Evolutionary conservation across 169 alveolate species (phyloP).

Genomic region (Ichthyophthirius multifiliis): DNA sequence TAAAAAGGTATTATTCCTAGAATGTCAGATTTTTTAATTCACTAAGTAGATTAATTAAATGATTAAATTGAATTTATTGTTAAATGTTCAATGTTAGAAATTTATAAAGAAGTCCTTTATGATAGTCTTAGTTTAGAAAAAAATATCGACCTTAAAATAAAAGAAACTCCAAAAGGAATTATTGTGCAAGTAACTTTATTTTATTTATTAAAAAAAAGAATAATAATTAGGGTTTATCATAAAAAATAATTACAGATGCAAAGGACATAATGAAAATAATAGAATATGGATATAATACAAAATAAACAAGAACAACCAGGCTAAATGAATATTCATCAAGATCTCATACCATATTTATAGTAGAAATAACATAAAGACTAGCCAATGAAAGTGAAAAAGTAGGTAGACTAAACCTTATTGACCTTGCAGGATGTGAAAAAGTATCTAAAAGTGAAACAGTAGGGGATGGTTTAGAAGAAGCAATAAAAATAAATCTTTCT

Average conservation of each 20-base stretch:
- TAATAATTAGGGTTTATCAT: constrained; percentile 18
- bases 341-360: constrained; percentile 74
- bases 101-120: constrained; percentile 76
- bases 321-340: constrained; percentile 79
- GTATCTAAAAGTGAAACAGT: constrained; percentile 57
- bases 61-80: constrained; percentile 66
- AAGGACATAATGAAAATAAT: constrained; percentile 73
- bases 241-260: constrained; percentile 54
- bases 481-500: constrained; percentile 72
- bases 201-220: too few species aligned
- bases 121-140: constrained; percentile 74
- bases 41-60: constrained; percentile 57
- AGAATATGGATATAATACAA: constrained; percentile 63
- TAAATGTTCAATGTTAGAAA: constrained; percentile 78
- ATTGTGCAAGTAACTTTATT: constrained; percentile 36
- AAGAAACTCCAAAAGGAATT: constrained; percentile 24
- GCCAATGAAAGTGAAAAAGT: constrained; percentile 68
- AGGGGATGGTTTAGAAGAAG: constrained; percentile 63
- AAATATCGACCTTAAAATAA: constrained; percentile 54
- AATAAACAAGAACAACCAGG: constrained; percentile 72
- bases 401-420: constrained; percentile 82
- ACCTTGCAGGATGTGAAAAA: constrained; percentile 80
- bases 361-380: constrained; percentile 72
- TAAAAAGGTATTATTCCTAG: constrained; percentile 80
- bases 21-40: constrained; percentile 51